Evolutionary conservation across 2,329 filamentous ascomycete genomes (phyloP).

Genomic region (Ramularia collo-cygni): DNA sequence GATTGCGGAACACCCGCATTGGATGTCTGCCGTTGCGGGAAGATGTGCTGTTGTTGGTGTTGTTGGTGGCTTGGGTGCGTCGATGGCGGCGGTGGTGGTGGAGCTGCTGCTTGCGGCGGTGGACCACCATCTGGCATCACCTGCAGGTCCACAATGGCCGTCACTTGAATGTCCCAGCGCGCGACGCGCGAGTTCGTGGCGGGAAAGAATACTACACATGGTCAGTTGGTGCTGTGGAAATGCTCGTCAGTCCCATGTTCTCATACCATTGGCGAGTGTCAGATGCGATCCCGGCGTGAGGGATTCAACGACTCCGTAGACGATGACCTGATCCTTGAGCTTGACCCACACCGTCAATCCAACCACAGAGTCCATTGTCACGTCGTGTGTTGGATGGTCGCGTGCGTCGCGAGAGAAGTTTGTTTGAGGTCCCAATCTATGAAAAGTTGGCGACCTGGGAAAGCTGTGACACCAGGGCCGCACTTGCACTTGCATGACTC

Average conservation of each 20-base stretch:
- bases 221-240: slow-evolving; percentile 20
- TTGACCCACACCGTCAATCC: slow-evolving; percentile 71
- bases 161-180: slow-evolving; percentile 50
- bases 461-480: too few relatives aligned
- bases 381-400: slow-evolving; percentile 1
- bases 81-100: slow-evolving; percentile 7
- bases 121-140: slow-evolving; percentile 31
- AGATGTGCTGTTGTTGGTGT: not conserved
- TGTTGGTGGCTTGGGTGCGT: not conserved
- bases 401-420: too few relatives aligned
- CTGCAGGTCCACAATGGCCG: slow-evolving; percentile 53
- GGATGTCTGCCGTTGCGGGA: slow-evolving; percentile 1
- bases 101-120: slow-evolving; percentile 1
- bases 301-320: slow-evolving; percentile 64
- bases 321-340: slow-evolving; percentile 52
- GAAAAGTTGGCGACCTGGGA: too few relatives aligned
- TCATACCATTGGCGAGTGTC: slow-evolving; percentile 63
- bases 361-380: slow-evolving; percentile 11
- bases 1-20: slow-evolving; percentile 4
- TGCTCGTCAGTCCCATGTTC: not conserved
- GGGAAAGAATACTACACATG: slow-evolving; percentile 45
- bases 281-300: slow-evolving; percentile 61
- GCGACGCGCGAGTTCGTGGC: slow-evolving; percentile 47
- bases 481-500: too few relatives aligned
- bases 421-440: too few relatives aligned